phyloP scores from a whole-genome alignment of 208 protist genomes.

The Wallacemonas collosoma region DNA sequence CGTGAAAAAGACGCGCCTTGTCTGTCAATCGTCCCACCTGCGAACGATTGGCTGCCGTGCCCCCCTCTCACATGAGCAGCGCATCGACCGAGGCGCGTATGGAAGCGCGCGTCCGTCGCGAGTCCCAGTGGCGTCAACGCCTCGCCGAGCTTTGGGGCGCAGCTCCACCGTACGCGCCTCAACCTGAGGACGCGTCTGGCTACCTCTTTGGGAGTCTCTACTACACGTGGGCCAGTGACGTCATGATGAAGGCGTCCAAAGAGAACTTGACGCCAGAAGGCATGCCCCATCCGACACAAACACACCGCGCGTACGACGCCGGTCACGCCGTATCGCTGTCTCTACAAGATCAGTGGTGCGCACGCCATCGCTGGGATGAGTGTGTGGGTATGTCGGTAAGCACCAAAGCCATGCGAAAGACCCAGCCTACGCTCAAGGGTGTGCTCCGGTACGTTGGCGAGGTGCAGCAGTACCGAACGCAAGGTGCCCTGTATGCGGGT shows the following conservation, averaged over 20 bases:
- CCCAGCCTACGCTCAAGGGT: conserved; percentile 18
- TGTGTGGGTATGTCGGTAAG: conserved; percentile 33
- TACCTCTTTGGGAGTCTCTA: conserved; percentile 28
- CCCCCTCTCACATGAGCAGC: neutral
- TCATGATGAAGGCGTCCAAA: conserved; percentile 30
- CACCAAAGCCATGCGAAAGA: conserved; percentile 5
- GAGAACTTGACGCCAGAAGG: conserved; percentile 33
- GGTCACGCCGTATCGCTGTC: conserved; percentile 24
- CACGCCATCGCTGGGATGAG: conserved; percentile 38
- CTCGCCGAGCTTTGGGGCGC: conserved; percentile 31
- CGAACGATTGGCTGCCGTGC: too few relatives aligned
- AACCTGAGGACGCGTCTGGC: conserved; percentile 29
- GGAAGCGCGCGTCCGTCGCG: neutral
- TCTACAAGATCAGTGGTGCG: conserved; percentile 30
- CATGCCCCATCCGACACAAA: conserved; percentile 26
- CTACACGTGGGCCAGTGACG: conserved; percentile 42
- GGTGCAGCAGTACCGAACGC: conserved; percentile 40
- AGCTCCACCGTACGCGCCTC: conserved; percentile 27
- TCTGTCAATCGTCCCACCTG: too few relatives aligned
- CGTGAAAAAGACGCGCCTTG: too few relatives aligned
- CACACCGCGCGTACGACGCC: conserved; percentile 24
- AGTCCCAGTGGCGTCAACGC: conserved; percentile 11
- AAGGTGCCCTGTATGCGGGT: conserved; percentile 44
- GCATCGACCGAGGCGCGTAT: conserved; percentile 1
- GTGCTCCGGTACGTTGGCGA: conserved; percentile 60